Conservation (phyloP, 2,329 filamentous ascomycete species). For the Cordyceps pruinosa region DNA sequence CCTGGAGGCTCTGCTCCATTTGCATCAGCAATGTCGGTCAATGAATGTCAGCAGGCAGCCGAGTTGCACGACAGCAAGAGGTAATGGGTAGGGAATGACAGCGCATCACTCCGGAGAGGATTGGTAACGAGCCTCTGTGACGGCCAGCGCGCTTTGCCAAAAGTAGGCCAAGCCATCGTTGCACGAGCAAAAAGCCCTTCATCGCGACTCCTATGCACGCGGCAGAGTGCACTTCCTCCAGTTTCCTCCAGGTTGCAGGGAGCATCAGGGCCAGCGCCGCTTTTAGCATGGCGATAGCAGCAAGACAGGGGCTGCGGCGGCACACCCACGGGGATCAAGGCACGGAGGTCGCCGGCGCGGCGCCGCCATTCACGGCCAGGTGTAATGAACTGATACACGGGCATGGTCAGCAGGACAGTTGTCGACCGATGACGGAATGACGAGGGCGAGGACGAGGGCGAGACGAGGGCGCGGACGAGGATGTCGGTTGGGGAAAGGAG, state of each 20-base stretch:
- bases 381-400: no score
- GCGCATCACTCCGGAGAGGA: background rate
- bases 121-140: background rate
- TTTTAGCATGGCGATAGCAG: no score
- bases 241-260: no score
- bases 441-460: no score
- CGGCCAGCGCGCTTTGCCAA: background rate
- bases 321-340: no score
- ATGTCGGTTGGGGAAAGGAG: no score
- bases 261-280: background rate
- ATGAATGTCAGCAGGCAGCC: background rate
- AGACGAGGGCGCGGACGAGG: no score
- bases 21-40: background rate
- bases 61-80: background rate
- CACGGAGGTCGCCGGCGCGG: no score
- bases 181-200: background rate
- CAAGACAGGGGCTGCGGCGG: no score
- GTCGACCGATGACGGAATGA: background rate
- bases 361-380: no score
- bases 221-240: no score
- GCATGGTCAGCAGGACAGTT: background rate
- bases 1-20: no score
- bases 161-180: background rate
- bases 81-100: background rate
- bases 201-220: background rate